Evolutionary conservation across 2,329 filamentous ascomycete species (phyloP).

Genomic region (Verticillium isaacii): DNA sequence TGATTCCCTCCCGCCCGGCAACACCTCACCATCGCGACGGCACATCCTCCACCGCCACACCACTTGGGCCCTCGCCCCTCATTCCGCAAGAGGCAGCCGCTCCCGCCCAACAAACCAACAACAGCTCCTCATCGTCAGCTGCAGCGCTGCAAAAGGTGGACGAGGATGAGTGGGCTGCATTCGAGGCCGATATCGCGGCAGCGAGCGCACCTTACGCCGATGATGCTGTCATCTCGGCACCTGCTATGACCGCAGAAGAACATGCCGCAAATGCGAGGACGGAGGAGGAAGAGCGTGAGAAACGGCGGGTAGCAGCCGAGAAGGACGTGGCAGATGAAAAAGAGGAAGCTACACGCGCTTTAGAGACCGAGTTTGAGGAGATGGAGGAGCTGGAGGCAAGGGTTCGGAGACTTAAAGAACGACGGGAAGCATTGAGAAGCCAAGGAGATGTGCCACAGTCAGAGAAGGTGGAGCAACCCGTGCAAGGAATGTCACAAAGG

Average conservation of each 20-base stretch:
- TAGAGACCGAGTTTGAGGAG: constrained; percentile 76
- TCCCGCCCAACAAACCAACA: neutral
- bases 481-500: constrained; percentile 22
- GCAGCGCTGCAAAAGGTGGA: constrained; percentile 35
- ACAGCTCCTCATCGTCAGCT: constrained; percentile 10
- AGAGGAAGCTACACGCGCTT: constrained; percentile 68
- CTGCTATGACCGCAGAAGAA: constrained; percentile 61
- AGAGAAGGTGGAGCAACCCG: neutral
- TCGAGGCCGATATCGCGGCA: constrained; percentile 73
- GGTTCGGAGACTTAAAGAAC: constrained; percentile 63
- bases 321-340: constrained; percentile 58
- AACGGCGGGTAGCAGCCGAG: constrained; percentile 51
- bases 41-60: constrained; percentile 36
- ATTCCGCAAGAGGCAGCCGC: constrained; percentile 20
- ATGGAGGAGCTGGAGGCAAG: constrained; percentile 76
- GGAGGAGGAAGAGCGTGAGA: constrained; percentile 44
- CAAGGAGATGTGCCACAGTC: constrained; percentile 8
- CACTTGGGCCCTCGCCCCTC: constrained; percentile 31
- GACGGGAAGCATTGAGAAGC: constrained; percentile 59
- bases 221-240: constrained; percentile 62
- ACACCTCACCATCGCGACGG: constrained; percentile 40
- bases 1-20: constrained; percentile 60
- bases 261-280: constrained; percentile 48
- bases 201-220: constrained; percentile 27
- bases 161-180: constrained; percentile 82